Conservation (phyloP, 441 rosid species). For the Gossypium gossypioides region DNA sequence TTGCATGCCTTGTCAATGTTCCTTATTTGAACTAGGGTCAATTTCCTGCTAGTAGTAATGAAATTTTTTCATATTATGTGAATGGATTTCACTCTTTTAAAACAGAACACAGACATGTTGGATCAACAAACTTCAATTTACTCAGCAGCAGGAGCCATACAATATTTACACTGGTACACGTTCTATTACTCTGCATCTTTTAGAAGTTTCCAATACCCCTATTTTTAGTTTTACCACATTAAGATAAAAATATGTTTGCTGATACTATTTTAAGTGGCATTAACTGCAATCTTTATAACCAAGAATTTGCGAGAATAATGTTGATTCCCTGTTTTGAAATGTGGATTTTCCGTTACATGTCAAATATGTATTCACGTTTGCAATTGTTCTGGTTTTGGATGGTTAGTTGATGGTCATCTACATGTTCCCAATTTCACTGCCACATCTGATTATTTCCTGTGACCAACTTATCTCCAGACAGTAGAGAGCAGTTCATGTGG, state of each 20-base stretch:
- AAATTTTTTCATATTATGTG: constrained; percentile 11
- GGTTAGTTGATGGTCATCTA: neutral
- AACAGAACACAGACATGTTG: constrained; percentile 96
- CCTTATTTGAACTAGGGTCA: neutral
- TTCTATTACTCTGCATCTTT: constrained; percentile 1
- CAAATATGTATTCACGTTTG: constrained; percentile 4
- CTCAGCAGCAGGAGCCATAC: constrained; percentile 99
- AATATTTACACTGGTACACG: constrained; percentile 79
- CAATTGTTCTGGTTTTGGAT: constrained; percentile 4
- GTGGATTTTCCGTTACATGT: constrained; percentile 7
- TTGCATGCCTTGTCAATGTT: constrained; percentile 5
- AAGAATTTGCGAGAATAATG: neutral
- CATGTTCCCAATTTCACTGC: constrained; percentile 1
- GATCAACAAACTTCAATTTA: constrained; percentile 91
- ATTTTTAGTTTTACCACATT: neutral
- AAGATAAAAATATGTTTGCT: neutral
- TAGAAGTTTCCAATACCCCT: neutral
- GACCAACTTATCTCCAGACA: constrained; percentile 42
- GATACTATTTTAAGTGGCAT: neutral
- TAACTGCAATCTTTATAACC: neutral
- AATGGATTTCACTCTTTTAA: constrained; percentile 20
- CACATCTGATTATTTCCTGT: constrained; percentile 13
- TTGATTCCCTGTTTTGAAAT: neutral
- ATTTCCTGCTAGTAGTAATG: constrained; percentile 7
- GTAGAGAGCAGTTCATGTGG: constrained; percentile 86